phyloP scores from a whole-genome alignment of 176 grass and related monocot genomes.

The Avena atlantica region DNA sequence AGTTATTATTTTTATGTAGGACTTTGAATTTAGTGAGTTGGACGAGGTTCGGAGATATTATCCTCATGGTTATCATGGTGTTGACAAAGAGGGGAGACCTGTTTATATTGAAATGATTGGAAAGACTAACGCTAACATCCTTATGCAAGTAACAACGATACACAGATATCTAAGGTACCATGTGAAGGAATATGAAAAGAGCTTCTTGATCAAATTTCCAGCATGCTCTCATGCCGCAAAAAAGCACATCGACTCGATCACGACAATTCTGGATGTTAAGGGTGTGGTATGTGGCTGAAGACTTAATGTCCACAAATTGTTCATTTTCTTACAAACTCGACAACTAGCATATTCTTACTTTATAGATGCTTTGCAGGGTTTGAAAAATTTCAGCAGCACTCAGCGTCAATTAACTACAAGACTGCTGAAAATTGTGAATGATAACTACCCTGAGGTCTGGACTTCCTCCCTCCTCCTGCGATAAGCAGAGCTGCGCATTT shows the following conservation, averaged over 20 bases:
- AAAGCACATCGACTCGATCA: slow-evolving; percentile 89
- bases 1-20: slow-evolving; percentile 49
- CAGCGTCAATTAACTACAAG: slow-evolving; percentile 80
- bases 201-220: slow-evolving; percentile 91
- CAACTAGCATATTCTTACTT: slow-evolving; percentile 15
- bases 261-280: slow-evolving; percentile 96
- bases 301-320: neutral
- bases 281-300: slow-evolving; percentile 72
- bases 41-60: slow-evolving; percentile 58
- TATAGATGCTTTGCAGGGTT: slow-evolving; percentile 55
- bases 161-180: slow-evolving; percentile 87
- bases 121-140: slow-evolving; percentile 81
- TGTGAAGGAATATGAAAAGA: slow-evolving; percentile 78
- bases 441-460: slow-evolving; percentile 95
- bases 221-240: slow-evolving; percentile 94
- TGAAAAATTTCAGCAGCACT: slow-evolving; percentile 98
- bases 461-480: neutral
- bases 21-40: slow-evolving; percentile 78
- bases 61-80: no score
- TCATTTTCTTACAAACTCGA: neutral
- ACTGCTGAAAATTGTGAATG: slow-evolving; percentile 89
- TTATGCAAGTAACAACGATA: slow-evolving; percentile 96
- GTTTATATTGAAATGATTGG: slow-evolving; percentile 96
- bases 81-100: no score
- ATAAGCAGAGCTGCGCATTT: neutral